Conservation (phyloP, 768 basidiomycete genomes). For the Ramaria sp. region DNA sequence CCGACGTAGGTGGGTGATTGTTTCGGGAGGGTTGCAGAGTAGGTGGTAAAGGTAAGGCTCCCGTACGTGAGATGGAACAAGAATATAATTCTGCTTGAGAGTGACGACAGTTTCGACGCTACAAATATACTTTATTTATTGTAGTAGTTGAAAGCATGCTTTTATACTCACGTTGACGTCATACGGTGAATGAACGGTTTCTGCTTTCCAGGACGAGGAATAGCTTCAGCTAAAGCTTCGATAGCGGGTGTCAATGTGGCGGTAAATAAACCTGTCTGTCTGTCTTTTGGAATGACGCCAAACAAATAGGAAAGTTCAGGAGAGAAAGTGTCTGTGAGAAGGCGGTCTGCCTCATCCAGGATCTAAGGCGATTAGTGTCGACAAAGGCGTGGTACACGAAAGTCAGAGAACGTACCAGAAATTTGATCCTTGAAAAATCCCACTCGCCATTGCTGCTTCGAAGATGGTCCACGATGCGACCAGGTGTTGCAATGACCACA, state of each 20-base stretch:
- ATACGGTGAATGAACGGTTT: conserved; percentile 81
- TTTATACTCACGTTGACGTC: conserved; percentile 48
- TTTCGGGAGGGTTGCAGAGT: conserved; percentile 80
- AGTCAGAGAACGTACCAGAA: conserved; percentile 45
- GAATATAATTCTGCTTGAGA: conserved; percentile 79
- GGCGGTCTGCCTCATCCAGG: conserved; percentile 91
- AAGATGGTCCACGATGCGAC: conserved; percentile 85
- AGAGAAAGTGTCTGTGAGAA: conserved; percentile 82
- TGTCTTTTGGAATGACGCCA: conserved; percentile 58
- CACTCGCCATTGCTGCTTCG: conserved; percentile 65
- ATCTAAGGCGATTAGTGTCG: conserved; percentile 38
- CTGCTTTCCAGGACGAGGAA: conserved; percentile 73
- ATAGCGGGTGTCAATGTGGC: conserved; percentile 88
- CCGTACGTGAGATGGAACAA: conserved; percentile 90
- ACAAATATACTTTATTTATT: conserved; percentile 12
- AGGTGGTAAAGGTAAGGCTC: conserved; percentile 88
- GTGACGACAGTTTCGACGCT: conserved; percentile 87
- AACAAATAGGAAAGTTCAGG: conserved; percentile 77
- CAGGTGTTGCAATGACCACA: conserved; percentile 91
- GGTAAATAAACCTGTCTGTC: conserved; percentile 97
- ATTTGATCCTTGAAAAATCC: conserved; percentile 77
- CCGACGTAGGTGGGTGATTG: conserved; percentile 55
- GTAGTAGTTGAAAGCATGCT: background rate
- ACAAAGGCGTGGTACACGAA: background rate
- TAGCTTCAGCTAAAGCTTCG: conserved; percentile 58